Percentiles rank a stretch among this genome's conserved stretches.
Conservation (phyloP, 2,329 filamentous ascomycete genomes). For the Colletotrichum filicis region DNA sequence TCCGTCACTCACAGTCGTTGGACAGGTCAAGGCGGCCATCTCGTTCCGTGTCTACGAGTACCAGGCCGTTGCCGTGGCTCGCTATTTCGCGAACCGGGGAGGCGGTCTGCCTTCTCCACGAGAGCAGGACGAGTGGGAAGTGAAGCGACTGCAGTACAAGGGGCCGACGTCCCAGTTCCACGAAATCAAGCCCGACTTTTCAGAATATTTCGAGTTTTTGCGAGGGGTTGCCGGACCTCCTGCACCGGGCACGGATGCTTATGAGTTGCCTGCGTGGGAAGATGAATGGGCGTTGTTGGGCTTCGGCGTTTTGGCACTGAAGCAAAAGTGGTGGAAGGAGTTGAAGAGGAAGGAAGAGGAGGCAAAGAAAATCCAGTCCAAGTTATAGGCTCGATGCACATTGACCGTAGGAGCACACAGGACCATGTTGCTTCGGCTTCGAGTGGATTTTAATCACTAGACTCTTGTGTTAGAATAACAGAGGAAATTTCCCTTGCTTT, state of each 20-base stretch:
- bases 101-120: slow-evolving; percentile 38
- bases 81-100: slow-evolving; percentile 47
- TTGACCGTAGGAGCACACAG: background rate
- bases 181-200: slow-evolving; percentile 47
- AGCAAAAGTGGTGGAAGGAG: slow-evolving; percentile 43
- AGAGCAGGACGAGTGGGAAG: slow-evolving; percentile 47
- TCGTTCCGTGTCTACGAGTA: slow-evolving; percentile 51
- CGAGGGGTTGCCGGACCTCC: slow-evolving; percentile 54
- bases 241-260: slow-evolving; percentile 46
- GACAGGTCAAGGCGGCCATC: slow-evolving; percentile 47
- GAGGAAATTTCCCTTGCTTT: background rate
- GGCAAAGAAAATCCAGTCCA: slow-evolving; percentile 12
- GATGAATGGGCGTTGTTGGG: slow-evolving; percentile 49
- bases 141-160: slow-evolving; percentile 40
- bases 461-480: background rate
- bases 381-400: background rate
- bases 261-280: slow-evolving; percentile 54
- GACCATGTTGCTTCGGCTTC: too few relatives aligned
- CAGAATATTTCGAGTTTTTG: slow-evolving; percentile 52
- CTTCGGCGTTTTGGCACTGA: slow-evolving; percentile 42
- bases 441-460: background rate
- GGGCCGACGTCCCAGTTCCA: slow-evolving; percentile 46
- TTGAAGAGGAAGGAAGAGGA: slow-evolving; percentile 40
- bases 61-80: slow-evolving; percentile 50
- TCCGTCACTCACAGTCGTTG: slow-evolving; percentile 46